A percentile compares a stretch with the other conserved stretches of the same genome.
These are phyloP conservation scores for Candida palmyrensis DNA, from an alignment of 805 yeast species.

Conservation along the genomic window DNA sequence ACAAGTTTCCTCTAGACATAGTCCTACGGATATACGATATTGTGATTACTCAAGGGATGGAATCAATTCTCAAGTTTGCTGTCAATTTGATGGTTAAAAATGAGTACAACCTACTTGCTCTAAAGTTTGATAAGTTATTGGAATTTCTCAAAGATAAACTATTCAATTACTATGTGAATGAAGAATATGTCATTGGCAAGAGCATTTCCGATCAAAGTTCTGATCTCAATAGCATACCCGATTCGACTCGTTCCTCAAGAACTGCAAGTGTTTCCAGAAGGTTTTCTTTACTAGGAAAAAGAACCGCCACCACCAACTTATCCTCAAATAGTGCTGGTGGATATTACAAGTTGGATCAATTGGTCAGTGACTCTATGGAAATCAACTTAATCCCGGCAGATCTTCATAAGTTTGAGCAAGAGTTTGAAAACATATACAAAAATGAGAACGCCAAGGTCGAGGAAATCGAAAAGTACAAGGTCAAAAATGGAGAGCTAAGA, in stretches of 20 bases:
- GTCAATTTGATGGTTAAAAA: constrained; percentile 73
- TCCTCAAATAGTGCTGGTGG: constrained; percentile 4
- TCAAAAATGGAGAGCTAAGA: constrained; percentile 66
- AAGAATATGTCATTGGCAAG: constrained; percentile 20
- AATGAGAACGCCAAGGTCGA: constrained; percentile 60
- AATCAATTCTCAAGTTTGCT: constrained; percentile 79
- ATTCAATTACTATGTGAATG: constrained; percentile 62
- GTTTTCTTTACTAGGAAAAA: constrained; percentile 21
- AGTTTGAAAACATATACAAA: constrained; percentile 68
- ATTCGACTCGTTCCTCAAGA: constrained; percentile 3
- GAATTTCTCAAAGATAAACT: constrained; percentile 75
- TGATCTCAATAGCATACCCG: neutral
- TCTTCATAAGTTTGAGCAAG: constrained; percentile 64
- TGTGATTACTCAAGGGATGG: constrained; percentile 86
- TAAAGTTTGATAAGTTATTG: constrained; percentile 73
- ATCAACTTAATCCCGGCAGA: constrained; percentile 70
- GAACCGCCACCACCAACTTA: constrained; percentile 8
- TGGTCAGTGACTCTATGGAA: constrained; percentile 74
- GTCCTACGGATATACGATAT: constrained; percentile 86
- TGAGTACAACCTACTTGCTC: constrained; percentile 48
- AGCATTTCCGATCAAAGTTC: neutral
- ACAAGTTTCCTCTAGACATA: constrained; percentile 86
- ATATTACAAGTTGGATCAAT: constrained; percentile 61
- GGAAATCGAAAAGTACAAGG: constrained; percentile 54
- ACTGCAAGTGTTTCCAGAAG: constrained; percentile 13